Base-by-base conservation (phyloP, 352 stramenopile genomes). In the Pythium guiyangense region DNA sequence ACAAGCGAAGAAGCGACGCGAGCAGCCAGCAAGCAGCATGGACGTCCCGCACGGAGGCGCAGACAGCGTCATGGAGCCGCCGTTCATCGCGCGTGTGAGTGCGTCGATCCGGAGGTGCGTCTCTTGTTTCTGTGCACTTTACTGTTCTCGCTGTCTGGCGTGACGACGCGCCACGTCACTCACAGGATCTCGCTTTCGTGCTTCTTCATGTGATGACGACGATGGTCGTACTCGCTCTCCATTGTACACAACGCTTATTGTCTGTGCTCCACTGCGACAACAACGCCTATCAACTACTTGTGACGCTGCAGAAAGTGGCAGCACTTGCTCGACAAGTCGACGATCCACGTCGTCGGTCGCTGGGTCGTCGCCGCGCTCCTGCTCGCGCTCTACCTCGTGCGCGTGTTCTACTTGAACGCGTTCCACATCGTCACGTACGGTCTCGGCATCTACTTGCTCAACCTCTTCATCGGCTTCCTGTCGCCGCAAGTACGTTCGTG, bases 371-470 rank as follows among this genome's bases (percentile, higher is more conserved):
- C 98, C 52, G 58, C 65, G 6, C 64, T 86, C 27, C 64, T 98
- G 31, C 63, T 99, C 34, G 43, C 59, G 55, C 62, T 99, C 12
- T 99, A 99, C 72, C 83, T 98, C 44, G 44, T 98, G 8, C 86
- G 97, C 51, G 90, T 98, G 54, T 96, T 96, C 70, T 72, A 79
- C 49, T 57, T 97, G 15, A 95, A 98, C 62, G 89, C 90, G 26
- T 99, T 98, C 74, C 98, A 98, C 74, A 99, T 99, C 66, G 92
- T 99, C 25, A 98, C 97, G 1, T 99, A 99, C 70, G 97, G 96
- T 6, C 79, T 99, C 31, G 97, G 97, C 40, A 99, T 99, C 63
- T 99, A 98, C 73, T 75, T 99, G 49, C 76, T 99, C 52, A 99
- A 99, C 67, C 96, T 99, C 60, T 98, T 99, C 65, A 99, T 99